phyloP scores from a whole-genome alignment of 2,329 filamentous ascomycete genomes.

The Endoconidiophora polonica region DNA sequence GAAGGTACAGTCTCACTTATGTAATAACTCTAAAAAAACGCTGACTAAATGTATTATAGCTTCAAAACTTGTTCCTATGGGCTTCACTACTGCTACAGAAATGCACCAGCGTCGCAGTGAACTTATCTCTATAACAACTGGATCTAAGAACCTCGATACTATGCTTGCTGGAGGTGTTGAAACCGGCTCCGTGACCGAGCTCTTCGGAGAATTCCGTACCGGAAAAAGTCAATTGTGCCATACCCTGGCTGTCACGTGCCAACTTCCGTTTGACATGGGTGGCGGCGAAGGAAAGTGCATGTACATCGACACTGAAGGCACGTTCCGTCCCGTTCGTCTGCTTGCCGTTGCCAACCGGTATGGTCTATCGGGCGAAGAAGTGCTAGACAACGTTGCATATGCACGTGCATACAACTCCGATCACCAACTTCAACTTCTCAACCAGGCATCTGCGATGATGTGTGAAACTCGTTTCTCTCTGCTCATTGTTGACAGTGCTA shows the following conservation, averaged over 20 bases:
- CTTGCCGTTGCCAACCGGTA: slow-evolving; percentile 87
- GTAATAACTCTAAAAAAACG: not conserved
- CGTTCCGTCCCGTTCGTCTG: slow-evolving; percentile 80
- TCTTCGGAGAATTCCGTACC: slow-evolving; percentile 95
- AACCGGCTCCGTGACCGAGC: slow-evolving; percentile 92
- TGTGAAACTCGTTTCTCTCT: slow-evolving; percentile 95
- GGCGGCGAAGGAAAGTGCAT: slow-evolving; percentile 96
- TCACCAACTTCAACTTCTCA: slow-evolving; percentile 86
- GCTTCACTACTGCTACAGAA: slow-evolving; percentile 95
- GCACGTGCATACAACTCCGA: slow-evolving; percentile 97
- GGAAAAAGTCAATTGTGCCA: slow-evolving; percentile 99
- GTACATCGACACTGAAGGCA: slow-evolving; percentile 97
- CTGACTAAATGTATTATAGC: slow-evolving; percentile 46
- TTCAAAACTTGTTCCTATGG: slow-evolving; percentile 93
- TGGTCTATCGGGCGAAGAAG: slow-evolving; percentile 88
- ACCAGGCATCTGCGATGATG: slow-evolving; percentile 97
- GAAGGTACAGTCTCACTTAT: slow-evolving; percentile 46
- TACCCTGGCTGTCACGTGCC: slow-evolving; percentile 94
- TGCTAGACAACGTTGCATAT: slow-evolving; percentile 95
- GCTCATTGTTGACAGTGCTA: slow-evolving; percentile 89
- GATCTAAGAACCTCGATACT: slow-evolving; percentile 93
- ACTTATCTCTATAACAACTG: slow-evolving; percentile 93
- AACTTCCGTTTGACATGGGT: slow-evolving; percentile 96
- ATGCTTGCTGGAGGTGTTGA: slow-evolving; percentile 87
- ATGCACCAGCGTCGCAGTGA: slow-evolving; percentile 97